Conservation (phyloP, 2,329 filamentous ascomycete species). For the Colletotrichum chlorophyti region DNA sequence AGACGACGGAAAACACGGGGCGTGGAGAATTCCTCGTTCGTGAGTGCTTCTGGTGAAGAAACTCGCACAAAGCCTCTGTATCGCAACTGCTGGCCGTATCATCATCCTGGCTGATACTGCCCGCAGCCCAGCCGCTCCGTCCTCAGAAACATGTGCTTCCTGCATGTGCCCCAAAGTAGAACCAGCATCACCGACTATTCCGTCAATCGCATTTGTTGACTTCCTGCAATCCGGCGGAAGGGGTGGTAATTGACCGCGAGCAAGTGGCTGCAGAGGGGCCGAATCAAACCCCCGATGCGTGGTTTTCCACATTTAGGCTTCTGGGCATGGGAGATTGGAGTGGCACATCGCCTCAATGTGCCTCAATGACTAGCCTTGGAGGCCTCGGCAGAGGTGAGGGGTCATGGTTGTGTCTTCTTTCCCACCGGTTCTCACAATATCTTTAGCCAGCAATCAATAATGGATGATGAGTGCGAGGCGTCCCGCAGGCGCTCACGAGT, state of each 20-base stretch:
- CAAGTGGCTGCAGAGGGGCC: constrained; percentile 1
- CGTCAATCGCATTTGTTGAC: background rate
- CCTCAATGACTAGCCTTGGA: background rate
- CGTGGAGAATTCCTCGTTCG: background rate
- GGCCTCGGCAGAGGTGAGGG: constrained; percentile 6
- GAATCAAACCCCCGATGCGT: constrained; percentile 11
- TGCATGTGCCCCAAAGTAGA: constrained; percentile 9
- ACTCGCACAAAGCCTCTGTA: background rate
- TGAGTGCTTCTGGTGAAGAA: constrained; percentile 1
- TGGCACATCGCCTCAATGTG: background rate
- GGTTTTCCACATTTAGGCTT: constrained; percentile 7
- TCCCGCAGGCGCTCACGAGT: too few species aligned
- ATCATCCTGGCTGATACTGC: background rate
- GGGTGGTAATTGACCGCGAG: background rate
- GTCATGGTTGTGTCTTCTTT: too few species aligned
- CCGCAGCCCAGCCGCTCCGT: background rate
- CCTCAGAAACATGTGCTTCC: constrained; percentile 9
- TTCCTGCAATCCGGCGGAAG: constrained; percentile 4
- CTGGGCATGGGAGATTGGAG: background rate
- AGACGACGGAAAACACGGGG: constrained; percentile 1
- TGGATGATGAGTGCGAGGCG: too few species aligned
- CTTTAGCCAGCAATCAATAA: too few species aligned
- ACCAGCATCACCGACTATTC: background rate
- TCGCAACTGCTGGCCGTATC: background rate
- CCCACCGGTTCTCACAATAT: too few species aligned